Percentiles rank a stretch among this genome's conserved stretches.
Evolutionary conservation across 2,329 filamentous ascomycete species (phyloP).

Genomic region (Microdochium nivale): DNA sequence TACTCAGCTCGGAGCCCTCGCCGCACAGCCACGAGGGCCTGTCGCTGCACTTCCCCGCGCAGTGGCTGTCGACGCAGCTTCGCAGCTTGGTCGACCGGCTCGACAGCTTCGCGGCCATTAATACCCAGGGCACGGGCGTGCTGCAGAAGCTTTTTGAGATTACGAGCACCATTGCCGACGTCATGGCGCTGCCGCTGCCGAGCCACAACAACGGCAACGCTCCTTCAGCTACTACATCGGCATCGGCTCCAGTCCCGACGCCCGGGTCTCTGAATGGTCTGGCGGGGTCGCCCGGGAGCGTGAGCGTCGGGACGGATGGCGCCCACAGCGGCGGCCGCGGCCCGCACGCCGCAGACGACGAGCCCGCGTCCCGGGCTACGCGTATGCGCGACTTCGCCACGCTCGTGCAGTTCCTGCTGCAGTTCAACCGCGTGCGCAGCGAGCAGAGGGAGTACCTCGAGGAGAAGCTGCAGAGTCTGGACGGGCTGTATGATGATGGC

Average conservation of each 20-base stretch:
- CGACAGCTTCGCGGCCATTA: constrained; percentile 32
- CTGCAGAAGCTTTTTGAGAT: constrained; percentile 53
- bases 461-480: background rate
- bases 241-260: background rate
- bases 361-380: background rate
- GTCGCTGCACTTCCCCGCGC: constrained; percentile 28
- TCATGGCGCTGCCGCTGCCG: constrained; percentile 36
- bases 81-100: constrained; percentile 26
- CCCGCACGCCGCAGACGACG: background rate
- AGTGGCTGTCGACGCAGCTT: constrained; percentile 27
- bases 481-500: background rate
- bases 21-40: constrained; percentile 25
- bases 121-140: constrained; percentile 46
- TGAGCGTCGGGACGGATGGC: too few species aligned
- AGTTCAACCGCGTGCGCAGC: background rate
- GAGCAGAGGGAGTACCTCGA: background rate
- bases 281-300: background rate
- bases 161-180: constrained; percentile 49
- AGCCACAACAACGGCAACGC: background rate
- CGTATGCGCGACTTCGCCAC: background rate
- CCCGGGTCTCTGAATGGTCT: background rate
- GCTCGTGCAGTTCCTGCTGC: constrained; percentile 1
- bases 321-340: background rate
- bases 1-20: constrained; percentile 24
- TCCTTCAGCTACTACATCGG: too few species aligned